These are phyloP conservation scores for Penicillium soppii DNA, from an alignment of 495 filamentous ascomycete genomes.

Conservation along the genomic window DNA sequence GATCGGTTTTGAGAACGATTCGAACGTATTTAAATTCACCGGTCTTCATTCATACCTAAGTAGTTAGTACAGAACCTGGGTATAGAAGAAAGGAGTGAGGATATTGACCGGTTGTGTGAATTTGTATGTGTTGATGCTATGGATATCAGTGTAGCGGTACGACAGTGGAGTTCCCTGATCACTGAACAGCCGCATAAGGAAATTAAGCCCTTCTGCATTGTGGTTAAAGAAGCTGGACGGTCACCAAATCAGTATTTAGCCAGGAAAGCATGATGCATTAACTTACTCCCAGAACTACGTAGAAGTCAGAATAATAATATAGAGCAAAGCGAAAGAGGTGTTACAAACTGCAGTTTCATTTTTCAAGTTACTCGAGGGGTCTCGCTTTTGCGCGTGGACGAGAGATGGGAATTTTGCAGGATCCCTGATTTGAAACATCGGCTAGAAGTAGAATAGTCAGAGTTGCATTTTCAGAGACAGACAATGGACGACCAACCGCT, in stretches of 20 bases:
- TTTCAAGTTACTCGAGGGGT: slow-evolving; percentile 39
- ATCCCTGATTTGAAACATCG: slow-evolving; percentile 50
- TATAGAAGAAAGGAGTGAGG: background rate
- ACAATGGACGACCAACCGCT: slow-evolving; percentile 11
- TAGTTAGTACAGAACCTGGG: background rate
- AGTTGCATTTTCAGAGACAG: background rate
- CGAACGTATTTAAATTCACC: slow-evolving; percentile 62
- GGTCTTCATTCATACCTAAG: slow-evolving; percentile 35
- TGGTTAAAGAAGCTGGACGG: slow-evolving; percentile 45
- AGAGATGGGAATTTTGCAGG: slow-evolving; percentile 51
- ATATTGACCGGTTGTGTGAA: slow-evolving; percentile 52
- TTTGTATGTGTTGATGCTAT: slow-evolving; percentile 62
- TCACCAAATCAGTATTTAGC: slow-evolving; percentile 46
- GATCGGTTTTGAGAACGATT: slow-evolving; percentile 61
- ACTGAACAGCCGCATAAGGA: slow-evolving; percentile 62
- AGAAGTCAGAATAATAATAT: background rate
- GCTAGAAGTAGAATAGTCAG: slow-evolving; percentile 8
- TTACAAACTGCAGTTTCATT: slow-evolving; percentile 44
- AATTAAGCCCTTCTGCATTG: slow-evolving; percentile 60
- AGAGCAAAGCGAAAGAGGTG: background rate
- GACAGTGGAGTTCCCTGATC: slow-evolving; percentile 60
- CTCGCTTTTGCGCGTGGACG: slow-evolving; percentile 45
- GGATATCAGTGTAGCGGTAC: slow-evolving; percentile 60
- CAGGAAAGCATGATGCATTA: slow-evolving; percentile 39
- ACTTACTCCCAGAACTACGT: slow-evolving; percentile 55